Base-by-base conservation (phyloP, 2,329 filamentous ascomycete species). In the Alternaria triticina region DNA sequence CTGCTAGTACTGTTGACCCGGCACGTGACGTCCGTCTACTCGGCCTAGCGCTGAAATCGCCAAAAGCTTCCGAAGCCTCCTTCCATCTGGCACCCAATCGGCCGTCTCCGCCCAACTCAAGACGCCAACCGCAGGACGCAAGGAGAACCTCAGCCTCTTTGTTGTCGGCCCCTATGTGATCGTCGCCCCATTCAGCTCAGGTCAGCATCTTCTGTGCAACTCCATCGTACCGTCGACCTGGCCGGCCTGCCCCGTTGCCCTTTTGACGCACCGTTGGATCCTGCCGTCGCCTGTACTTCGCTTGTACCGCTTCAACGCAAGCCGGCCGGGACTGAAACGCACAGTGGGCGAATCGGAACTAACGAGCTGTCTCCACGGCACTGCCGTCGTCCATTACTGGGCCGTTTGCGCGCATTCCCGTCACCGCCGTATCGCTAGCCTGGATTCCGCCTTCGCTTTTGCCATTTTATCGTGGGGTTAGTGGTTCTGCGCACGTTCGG, bases 1-100 rank as follows among this genome's bases (percentile, higher is more conserved):
- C 62, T 61, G 64, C 50, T 65, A 64, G 60, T 43, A 56, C 54
- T 47, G 56, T 54, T 54, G 44, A 54, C 45, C 13, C 27, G 15
- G 36, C 60, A 62, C 60, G 60, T 62, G 60, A 62, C 33, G 40
- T 23, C 27, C 36, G 36, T 40, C 36, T 40, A 40, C 54, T 27
- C 46, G 49, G 43, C 51, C 30, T 63, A 60, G 61, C 57, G 57
- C 44, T 51, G 22, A 40, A 22, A 30, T 33, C 46, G 45, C 57
- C 25, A 56, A 25, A 57, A 59, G 44, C 45, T 56, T 52, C 57
- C 43, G 57, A 57, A 43, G 36, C 36, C 36, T 40, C 36, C 36
- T 40, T 40, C 52, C 50, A 20, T 33, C 40, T 30, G 20, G 17
- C 28, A 51, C 20, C 62, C 58, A 67, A 62, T 62, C 64, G 51